A percentile compares a stretch with the other conserved stretches of the same genome.
Conservation (phyloP, 2,329 filamentous ascomycete genomes). For the Metarhizium anisopliae region DNA sequence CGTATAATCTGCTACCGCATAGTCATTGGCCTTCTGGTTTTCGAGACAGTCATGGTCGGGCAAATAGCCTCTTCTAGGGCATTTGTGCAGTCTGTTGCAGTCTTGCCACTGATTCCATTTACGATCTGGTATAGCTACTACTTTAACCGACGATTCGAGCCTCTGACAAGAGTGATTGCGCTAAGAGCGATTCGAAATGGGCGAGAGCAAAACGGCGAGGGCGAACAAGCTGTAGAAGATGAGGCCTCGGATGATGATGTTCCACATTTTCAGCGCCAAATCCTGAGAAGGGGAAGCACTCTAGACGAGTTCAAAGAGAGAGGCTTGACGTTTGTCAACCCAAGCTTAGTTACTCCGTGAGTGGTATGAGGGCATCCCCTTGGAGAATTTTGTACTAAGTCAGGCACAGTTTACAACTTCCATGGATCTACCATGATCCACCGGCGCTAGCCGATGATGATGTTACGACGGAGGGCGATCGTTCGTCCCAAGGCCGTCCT, state of each 20-base stretch:
- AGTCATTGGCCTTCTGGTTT: conserved; percentile 76
- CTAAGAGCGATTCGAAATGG: conserved; percentile 67
- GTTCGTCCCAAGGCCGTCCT: conserved; percentile 9
- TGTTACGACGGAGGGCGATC: conserved; percentile 17
- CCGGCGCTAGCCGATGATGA: conserved; percentile 29
- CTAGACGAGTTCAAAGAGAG: conserved; percentile 65
- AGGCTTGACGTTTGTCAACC: conserved; percentile 65
- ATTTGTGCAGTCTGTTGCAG: conserved; percentile 61
- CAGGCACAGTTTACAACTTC: conserved; percentile 48
- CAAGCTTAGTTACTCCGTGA: conserved; percentile 60
- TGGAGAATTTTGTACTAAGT: background rate
- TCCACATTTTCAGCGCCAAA: conserved; percentile 26
- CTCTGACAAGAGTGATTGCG: conserved; percentile 86
- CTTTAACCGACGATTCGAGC: conserved; percentile 73
- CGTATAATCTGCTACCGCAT: conserved; percentile 92
- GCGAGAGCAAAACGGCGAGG: conserved; percentile 33
- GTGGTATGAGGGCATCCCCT: conserved; percentile 19
- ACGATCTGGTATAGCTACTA: conserved; percentile 88
- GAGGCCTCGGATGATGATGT: conserved; percentile 34
- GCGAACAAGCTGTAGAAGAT: conserved; percentile 27
- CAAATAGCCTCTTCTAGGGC: conserved; percentile 68
- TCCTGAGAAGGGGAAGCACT: conserved; percentile 49
- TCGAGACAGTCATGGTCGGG: conserved; percentile 85
- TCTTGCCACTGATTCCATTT: conserved; percentile 66
- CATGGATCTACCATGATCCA: conserved; percentile 58